Conservation (phyloP, 148 eudicot genomes). For the Chenopodium quinoa region DNA sequence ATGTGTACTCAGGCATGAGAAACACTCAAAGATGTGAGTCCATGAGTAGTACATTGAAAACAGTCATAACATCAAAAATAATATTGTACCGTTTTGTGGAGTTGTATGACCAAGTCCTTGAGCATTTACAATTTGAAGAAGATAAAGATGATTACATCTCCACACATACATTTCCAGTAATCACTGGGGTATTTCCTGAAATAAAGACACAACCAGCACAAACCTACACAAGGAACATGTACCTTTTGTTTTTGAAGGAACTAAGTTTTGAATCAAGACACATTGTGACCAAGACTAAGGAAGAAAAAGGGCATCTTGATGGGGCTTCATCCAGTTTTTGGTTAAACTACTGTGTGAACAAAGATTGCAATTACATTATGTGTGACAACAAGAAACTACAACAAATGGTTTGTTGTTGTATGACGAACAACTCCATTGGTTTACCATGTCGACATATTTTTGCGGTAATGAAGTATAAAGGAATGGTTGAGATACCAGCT, state of each 20-base stretch:
- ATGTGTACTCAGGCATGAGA: neutral
- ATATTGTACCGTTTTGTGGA: neutral
- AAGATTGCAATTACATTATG: neutral
- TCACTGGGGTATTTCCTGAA: neutral
- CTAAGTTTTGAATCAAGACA: neutral
- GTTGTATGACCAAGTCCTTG: neutral
- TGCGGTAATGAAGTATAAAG: neutral
- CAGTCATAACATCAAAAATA: neutral
- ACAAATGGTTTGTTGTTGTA: neutral
- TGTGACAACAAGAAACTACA: neutral
- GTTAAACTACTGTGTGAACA: neutral
- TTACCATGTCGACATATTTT: slow-evolving; percentile 3
- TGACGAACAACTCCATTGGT: neutral
- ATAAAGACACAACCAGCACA: neutral
- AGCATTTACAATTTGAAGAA: neutral
- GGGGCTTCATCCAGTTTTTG: neutral
- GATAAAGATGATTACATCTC: neutral
- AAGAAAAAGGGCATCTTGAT: neutral
- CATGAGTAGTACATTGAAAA: neutral
- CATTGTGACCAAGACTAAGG: neutral
- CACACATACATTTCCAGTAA: neutral
- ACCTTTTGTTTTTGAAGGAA: neutral
- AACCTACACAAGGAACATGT: neutral
- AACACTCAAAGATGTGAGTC: slow-evolving; percentile 1
- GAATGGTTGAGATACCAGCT: neutral